Evolutionary conservation across 164 flowering plant species (phyloP).

Genomic region (Paratinospora sagittata): DNA sequence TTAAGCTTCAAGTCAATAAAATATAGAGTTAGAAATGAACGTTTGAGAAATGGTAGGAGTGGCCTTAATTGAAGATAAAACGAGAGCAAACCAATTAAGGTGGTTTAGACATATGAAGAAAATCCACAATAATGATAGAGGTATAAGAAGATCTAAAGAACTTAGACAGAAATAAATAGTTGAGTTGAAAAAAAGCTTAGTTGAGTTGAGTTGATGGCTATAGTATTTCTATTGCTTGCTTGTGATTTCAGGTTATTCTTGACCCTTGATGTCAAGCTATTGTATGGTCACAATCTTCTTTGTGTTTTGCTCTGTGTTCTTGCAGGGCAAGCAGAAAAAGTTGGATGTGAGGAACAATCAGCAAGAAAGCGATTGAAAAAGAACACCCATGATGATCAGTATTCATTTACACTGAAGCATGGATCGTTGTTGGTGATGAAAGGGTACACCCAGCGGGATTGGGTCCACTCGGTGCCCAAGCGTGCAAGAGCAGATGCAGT

Average conservation of each 20-base stretch:
- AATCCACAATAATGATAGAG: too few species aligned
- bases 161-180: too few species aligned
- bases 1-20: too few species aligned
- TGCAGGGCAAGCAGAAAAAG: slow-evolving; percentile 20
- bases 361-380: slow-evolving; percentile 41
- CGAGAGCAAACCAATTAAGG: too few species aligned
- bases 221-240: not conserved
- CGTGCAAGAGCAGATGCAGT: slow-evolving; percentile 64
- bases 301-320: not conserved
- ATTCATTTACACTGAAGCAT: slow-evolving; percentile 55
- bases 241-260: not conserved
- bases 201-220: not conserved
- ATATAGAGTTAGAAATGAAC: too few species aligned
- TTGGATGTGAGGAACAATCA: slow-evolving; percentile 35
- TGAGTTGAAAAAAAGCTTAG: too few species aligned
- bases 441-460: slow-evolving; percentile 79
- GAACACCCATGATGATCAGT: slow-evolving; percentile 29
- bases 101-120: too few species aligned
- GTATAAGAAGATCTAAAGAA: too few species aligned
- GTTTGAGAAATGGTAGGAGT: too few species aligned
- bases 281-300: not conserved
- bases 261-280: not conserved
- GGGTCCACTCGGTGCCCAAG: slow-evolving; percentile 87
- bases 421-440: slow-evolving; percentile 80
- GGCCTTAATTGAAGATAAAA: too few species aligned